These are phyloP conservation scores for Paracamarosporium sp. DNA, from an alignment of 2,329 filamentous ascomycete species.

Conservation along the genomic window DNA sequence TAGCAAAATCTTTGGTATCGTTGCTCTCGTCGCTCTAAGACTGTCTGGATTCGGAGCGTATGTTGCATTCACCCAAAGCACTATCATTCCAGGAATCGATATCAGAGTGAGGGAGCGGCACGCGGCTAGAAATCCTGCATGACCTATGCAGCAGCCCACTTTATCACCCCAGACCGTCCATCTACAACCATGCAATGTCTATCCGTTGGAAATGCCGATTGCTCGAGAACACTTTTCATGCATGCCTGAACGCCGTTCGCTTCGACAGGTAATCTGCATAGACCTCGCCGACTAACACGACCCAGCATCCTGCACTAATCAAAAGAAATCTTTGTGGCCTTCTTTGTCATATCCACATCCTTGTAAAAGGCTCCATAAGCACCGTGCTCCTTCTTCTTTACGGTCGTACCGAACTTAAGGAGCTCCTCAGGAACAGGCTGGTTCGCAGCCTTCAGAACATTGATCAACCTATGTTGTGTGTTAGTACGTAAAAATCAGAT, in stretches of 20 bases:
- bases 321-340: constrained; percentile 91
- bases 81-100: background rate
- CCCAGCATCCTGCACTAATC: constrained; percentile 54
- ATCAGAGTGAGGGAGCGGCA: background rate
- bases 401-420: constrained; percentile 94
- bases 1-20: background rate
- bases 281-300: constrained; percentile 22
- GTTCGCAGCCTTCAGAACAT: constrained; percentile 91
- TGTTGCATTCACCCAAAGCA: no score
- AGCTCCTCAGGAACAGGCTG: constrained; percentile 90
- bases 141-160: background rate
- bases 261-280: constrained; percentile 17
- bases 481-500: background rate
- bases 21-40: background rate
- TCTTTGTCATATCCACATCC: constrained; percentile 82
- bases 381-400: constrained; percentile 98
- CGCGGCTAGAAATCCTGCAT: background rate
- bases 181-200: background rate
- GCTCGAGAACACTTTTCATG: constrained; percentile 17
- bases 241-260: constrained; percentile 31
- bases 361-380: constrained; percentile 96
- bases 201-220: background rate
- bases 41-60: no score
- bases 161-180: background rate
- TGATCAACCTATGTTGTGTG: constrained; percentile 72